Percentiles rank a stretch among this genome's conserved stretches.
These are phyloP conservation scores for Talaromyces verruculosus DNA, from an alignment of 2,329 filamentous ascomycete species.

Conservation along the genomic window DNA sequence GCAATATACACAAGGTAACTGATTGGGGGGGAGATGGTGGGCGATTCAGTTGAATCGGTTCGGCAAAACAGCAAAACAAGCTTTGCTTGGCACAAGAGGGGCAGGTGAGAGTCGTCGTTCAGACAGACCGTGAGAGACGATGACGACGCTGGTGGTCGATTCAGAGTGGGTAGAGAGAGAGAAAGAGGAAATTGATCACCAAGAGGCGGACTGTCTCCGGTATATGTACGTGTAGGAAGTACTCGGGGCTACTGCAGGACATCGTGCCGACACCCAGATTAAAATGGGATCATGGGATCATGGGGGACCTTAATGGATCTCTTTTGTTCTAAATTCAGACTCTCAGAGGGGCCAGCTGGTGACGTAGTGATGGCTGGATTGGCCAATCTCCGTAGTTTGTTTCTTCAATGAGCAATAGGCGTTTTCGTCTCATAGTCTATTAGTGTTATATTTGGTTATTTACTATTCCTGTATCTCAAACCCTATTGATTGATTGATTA, in stretches of 20 bases:
- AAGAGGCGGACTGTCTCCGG: not conserved
- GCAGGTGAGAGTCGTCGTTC: not conserved
- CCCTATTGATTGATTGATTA: not conserved
- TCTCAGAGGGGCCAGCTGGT: not conserved
- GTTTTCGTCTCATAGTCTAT: not conserved
- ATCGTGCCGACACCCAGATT: not conserved
- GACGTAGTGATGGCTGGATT: slow-evolving; percentile 8
- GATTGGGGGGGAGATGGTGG: not conserved
- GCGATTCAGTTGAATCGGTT: not conserved
- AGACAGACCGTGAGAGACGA: not conserved
- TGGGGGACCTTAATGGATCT: too few relatives aligned
- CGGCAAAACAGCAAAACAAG: not conserved
- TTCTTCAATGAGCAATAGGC: not conserved
- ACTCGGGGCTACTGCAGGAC: not conserved
- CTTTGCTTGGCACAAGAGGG: not conserved
- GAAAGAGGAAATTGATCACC: not conserved
- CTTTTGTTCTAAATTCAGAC: not conserved
- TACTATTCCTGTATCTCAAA: not conserved
- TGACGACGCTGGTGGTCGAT: not conserved
- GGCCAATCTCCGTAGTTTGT: slow-evolving; percentile 1
- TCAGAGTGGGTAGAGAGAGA: not conserved
- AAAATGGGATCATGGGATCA: too few relatives aligned
- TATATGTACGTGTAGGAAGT: not conserved
- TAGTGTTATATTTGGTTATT: not conserved
- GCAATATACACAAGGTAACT: not conserved